Percentiles rank a stretch among this genome's conserved stretches.
Evolutionary conservation across 2,329 filamentous ascomycete species (phyloP).

Genomic region (Trichophyton rubrum): DNA sequence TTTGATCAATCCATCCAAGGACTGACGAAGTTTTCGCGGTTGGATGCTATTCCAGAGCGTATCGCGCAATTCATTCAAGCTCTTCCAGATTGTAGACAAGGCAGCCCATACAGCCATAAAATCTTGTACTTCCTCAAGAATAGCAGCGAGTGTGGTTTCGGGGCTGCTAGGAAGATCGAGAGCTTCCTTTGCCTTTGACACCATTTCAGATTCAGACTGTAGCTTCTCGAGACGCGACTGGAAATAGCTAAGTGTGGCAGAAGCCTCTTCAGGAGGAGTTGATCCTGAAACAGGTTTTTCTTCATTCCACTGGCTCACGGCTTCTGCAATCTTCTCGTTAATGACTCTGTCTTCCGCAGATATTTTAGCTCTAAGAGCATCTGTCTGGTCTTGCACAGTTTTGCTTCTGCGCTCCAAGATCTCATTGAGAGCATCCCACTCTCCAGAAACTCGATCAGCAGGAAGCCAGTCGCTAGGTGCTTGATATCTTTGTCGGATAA

Average conservation of each 20-base stretch:
- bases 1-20: constrained; percentile 84
- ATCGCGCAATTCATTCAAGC: constrained; percentile 83
- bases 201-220: constrained; percentile 80
- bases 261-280: constrained; percentile 80
- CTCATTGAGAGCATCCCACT: constrained; percentile 89
- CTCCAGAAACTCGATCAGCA: constrained; percentile 89
- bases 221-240: constrained; percentile 74
- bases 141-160: constrained; percentile 68
- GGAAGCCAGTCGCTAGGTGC: constrained; percentile 90
- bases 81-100: constrained; percentile 91
- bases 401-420: constrained; percentile 84
- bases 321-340: constrained; percentile 72
- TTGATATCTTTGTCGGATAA: constrained; percentile 84
- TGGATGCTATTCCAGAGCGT: constrained; percentile 91
- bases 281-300: constrained; percentile 95
- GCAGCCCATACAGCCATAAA: constrained; percentile 98
- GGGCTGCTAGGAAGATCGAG: constrained; percentile 72
- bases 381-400: constrained; percentile 91
- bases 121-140: constrained; percentile 92
- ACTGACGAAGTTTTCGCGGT: constrained; percentile 78
- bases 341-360: constrained; percentile 85
- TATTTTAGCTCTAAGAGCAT: constrained; percentile 90
- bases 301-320: constrained; percentile 80
- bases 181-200: constrained; percentile 92
- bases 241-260: constrained; percentile 66